Evolutionary conservation across 345 rosid genomes (phyloP).

Genomic region (Ricinus communis): DNA sequence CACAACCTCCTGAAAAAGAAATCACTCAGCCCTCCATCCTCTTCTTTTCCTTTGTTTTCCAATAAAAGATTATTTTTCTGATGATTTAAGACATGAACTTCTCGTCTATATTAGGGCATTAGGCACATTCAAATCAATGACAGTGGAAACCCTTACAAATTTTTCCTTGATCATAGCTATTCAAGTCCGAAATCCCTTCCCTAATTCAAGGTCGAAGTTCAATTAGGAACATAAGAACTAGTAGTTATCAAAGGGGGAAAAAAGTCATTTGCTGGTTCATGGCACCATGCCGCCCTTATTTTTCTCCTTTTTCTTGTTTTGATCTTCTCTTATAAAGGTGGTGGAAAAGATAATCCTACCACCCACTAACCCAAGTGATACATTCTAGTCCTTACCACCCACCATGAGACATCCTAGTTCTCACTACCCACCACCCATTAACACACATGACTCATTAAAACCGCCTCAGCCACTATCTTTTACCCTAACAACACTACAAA

Average conservation of each 20-base stretch:
- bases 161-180: not conserved
- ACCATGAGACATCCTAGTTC: too few relatives aligned
- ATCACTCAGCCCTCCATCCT: conserved; percentile 1
- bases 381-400: not conserved
- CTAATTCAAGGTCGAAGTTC: too few relatives aligned
- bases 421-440: not conserved
- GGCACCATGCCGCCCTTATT: not conserved
- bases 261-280: not conserved
- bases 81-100: not conserved
- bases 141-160: not conserved
- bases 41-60: not conserved
- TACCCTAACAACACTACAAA: not conserved
- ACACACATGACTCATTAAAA: not conserved
- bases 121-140: not conserved
- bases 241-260: not conserved
- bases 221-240: not conserved
- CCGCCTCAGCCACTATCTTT: not conserved
- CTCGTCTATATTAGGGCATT: not conserved
- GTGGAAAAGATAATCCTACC: not conserved
- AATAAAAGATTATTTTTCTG: conserved; percentile 1
- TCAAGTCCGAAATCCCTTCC: not conserved
- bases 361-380: not conserved
- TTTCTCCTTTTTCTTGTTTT: not conserved
- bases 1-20: not conserved
- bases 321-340: not conserved